phyloP scores from a whole-genome alignment of 1,284 basidiomycete species.

The Apiotrichum akiyoshidainum region DNA sequence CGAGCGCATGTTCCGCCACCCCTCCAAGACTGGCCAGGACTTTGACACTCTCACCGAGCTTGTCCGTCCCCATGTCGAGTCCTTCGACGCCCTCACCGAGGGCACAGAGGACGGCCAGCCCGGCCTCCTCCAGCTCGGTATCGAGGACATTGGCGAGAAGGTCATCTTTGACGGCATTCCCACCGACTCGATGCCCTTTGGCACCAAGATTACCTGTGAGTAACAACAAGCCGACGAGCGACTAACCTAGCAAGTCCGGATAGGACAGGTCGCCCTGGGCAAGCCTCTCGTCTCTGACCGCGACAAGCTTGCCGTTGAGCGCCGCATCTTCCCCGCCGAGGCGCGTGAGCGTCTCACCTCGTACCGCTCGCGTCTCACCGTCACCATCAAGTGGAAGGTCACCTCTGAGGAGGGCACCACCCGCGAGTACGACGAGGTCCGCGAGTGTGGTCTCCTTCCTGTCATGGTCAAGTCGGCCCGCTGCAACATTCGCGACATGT shows the following conservation, averaged over 20 bases:
- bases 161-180: slow-evolving; percentile 87
- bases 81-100: slow-evolving; percentile 93
- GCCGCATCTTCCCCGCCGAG: slow-evolving; percentile 84
- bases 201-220: slow-evolving; percentile 77
- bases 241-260: slow-evolving; percentile 64
- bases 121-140: slow-evolving; percentile 74
- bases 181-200: slow-evolving; percentile 62
- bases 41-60: slow-evolving; percentile 88
- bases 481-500: slow-evolving; percentile 83
- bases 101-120: slow-evolving; percentile 71
- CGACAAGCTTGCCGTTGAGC: slow-evolving; percentile 69
- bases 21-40: slow-evolving; percentile 65
- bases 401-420: slow-evolving; percentile 57
- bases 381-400: slow-evolving; percentile 83
- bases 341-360: slow-evolving; percentile 53
- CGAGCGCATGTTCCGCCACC: slow-evolving; percentile 76
- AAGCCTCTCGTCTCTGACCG: slow-evolving; percentile 85
- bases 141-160: slow-evolving; percentile 82
- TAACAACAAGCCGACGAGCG: neutral
- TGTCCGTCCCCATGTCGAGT: slow-evolving; percentile 89
- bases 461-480: slow-evolving; percentile 98
- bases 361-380: slow-evolving; percentile 76
- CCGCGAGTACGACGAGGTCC: slow-evolving; percentile 63
- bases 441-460: slow-evolving; percentile 88
- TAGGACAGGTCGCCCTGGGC: slow-evolving; percentile 79